Conservation (phyloP, 2,329 filamentous ascomycete genomes). For the Nigrograna mackinnonii region DNA sequence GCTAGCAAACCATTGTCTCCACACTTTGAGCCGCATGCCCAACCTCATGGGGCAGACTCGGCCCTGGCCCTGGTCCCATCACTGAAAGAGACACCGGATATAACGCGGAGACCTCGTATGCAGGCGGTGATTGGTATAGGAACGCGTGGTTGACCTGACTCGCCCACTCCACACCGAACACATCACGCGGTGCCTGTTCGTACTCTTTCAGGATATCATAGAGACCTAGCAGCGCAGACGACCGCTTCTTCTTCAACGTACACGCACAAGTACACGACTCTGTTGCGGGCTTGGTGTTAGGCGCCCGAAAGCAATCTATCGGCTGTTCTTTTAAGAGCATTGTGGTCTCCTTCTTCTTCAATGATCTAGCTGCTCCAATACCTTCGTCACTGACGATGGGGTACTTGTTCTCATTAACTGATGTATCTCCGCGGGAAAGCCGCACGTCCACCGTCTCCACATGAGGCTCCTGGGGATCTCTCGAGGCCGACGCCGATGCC, state of each 20-base stretch:
- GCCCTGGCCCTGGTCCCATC: not conserved
- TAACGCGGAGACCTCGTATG: slow-evolving; percentile 6
- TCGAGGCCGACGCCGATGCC: too few relatives aligned
- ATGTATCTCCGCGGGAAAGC: too few relatives aligned
- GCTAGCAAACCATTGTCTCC: slow-evolving; percentile 5
- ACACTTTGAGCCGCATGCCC: slow-evolving; percentile 6
- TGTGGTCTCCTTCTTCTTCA: too few relatives aligned
- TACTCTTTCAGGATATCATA: slow-evolving; percentile 7
- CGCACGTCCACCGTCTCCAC: too few relatives aligned
- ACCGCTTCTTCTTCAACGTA: slow-evolving; percentile 6
- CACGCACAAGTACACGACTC: slow-evolving; percentile 5
- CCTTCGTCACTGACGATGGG: too few relatives aligned
- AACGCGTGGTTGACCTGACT: slow-evolving; percentile 2
- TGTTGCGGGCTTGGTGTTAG: too few relatives aligned
- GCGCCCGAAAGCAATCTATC: too few relatives aligned
- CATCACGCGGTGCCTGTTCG: slow-evolving; percentile 1
- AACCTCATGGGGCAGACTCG: slow-evolving; percentile 4
- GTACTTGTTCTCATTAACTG: too few relatives aligned
- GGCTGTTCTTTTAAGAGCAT: not conserved
- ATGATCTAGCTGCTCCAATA: too few relatives aligned
- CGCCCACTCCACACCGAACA: not conserved
- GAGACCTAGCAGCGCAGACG: slow-evolving; percentile 3
- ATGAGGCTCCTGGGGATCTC: too few relatives aligned
- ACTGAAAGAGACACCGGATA: slow-evolving; percentile 5
- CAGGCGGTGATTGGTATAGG: slow-evolving; percentile 5